phyloP scores from a whole-genome alignment of 805 yeast genomes.

The Trichomonascus vanleenenianus region DNA sequence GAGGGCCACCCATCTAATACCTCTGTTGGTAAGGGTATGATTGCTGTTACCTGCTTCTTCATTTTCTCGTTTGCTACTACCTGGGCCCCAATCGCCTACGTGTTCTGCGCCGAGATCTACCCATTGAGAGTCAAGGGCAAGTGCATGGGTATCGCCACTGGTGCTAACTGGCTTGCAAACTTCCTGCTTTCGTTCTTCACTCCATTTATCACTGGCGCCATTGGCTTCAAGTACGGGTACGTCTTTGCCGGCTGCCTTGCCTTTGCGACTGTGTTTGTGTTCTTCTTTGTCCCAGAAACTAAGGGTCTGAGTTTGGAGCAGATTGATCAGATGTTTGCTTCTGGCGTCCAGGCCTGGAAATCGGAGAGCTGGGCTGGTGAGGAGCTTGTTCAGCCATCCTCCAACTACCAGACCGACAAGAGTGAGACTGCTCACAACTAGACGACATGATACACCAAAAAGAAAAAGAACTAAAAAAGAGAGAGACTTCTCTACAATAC shows the following conservation, averaged over 20 bases:
- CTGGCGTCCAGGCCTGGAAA: constrained; percentile 11
- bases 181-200: constrained; percentile 59
- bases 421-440: background rate
- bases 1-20: constrained; percentile 25
- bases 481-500: too few species aligned
- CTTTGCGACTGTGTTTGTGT: constrained; percentile 55
- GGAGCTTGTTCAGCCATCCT: constrained; percentile 1
- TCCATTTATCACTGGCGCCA: constrained; percentile 53
- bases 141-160: constrained; percentile 52
- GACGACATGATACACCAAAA: too few species aligned
- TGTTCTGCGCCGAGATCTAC: constrained; percentile 57
- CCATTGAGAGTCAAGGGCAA: constrained; percentile 51
- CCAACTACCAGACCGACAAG: background rate
- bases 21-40: constrained; percentile 46
- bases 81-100: constrained; percentile 65
- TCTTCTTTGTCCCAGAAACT: constrained; percentile 69
- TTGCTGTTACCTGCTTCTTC: constrained; percentile 45
- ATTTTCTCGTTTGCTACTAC: constrained; percentile 46
- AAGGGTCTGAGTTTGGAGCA: constrained; percentile 77
- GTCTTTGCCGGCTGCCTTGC: constrained; percentile 56
- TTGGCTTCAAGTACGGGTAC: constrained; percentile 63
- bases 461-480: too few species aligned
- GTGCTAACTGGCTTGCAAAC: constrained; percentile 38
- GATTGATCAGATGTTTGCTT: constrained; percentile 34
- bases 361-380: constrained; percentile 1